These are phyloP conservation scores for Leptomonas seymouri DNA, from an alignment of 208 protist genomes.

Conservation along the genomic window DNA sequence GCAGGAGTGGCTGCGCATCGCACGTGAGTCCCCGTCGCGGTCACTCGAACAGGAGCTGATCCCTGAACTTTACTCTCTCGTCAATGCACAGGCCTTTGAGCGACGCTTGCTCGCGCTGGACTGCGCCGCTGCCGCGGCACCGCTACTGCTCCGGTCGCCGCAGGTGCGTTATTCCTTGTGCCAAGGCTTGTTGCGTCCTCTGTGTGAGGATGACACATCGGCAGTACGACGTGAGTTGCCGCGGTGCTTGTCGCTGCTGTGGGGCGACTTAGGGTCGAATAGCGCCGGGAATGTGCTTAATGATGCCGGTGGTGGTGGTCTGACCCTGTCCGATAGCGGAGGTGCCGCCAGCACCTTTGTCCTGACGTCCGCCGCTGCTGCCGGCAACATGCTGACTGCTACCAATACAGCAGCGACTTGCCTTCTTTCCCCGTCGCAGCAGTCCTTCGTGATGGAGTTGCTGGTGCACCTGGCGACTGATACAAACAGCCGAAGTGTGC, in stretches of 20 bases:
- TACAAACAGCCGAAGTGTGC: conserved; percentile 49
- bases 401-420: background rate
- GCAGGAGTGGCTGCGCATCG: conserved; percentile 54
- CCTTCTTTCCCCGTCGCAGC: conserved; percentile 16
- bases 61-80: conserved; percentile 66
- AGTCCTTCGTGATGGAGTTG: conserved; percentile 51
- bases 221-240: conserved; percentile 65
- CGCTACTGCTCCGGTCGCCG: conserved; percentile 31
- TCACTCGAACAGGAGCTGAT: conserved; percentile 65
- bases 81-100: conserved; percentile 53
- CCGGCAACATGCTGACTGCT: background rate
- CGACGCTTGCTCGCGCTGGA: conserved; percentile 61
- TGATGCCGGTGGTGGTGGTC: background rate
- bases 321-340: background rate
- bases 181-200: conserved; percentile 57
- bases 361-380: background rate
- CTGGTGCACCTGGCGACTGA: conserved; percentile 57
- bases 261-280: conserved; percentile 25
- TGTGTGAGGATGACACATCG: conserved; percentile 67
- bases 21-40: conserved; percentile 35
- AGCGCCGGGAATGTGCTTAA: background rate
- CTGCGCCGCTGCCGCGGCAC: conserved; percentile 47
- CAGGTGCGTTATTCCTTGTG: conserved; percentile 51
- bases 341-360: background rate
- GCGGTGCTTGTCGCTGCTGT: conserved; percentile 50